Base-by-base conservation (phyloP, 768 basidiomycete species). In the Dioszegia hungarica region DNA sequence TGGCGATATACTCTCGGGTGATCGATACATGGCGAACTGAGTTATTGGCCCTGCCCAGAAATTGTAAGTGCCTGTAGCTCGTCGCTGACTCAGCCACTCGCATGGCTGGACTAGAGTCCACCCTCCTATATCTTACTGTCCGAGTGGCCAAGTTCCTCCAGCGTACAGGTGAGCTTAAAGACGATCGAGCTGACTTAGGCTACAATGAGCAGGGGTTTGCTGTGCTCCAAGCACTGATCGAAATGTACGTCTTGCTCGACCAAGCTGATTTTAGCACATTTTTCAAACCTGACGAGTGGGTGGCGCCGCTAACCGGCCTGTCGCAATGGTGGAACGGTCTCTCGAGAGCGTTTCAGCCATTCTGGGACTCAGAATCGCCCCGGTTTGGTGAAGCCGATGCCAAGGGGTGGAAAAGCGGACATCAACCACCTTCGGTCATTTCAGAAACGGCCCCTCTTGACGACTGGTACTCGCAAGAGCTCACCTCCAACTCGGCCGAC, bases 291-390 rank as follows among this genome's bases (percentile, higher is more conserved):
- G 10, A 73, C 0, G 56, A 57, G 24, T 49, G 60, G 27, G 31
- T 73, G 28, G 56, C 67, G 22, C 43, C 31, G 25, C 48, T 22
- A 10, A 37, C n/a, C n/a, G 38, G 1, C 20, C 28, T 28, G 3
- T 47, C 56, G 1, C 45, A 37, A 6, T 55, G 59, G 36, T 66
- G 61, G 19, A 60, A 56, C 22, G 54, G 47, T 43, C 54, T 75
- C 14, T 76, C 2, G 43, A 54, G 11, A n/a, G 63, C 63, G 1
- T 71, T 78, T 27, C 77, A 78, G 44, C 11, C 41, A 1, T 79
- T 79, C 43, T 79, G 78, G 79, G 77, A 78, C 41, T 41, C 66
- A 1, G 78, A 77, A 45, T 61, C 56, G 0, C 72, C 78, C 3
- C 73, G 76, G 2, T 66, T 78, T 17, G 79, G 78, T 12, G 78